phyloP scores from a whole-genome alignment of 129 eudicot species.

The Heracleum sosnowskyi region DNA sequence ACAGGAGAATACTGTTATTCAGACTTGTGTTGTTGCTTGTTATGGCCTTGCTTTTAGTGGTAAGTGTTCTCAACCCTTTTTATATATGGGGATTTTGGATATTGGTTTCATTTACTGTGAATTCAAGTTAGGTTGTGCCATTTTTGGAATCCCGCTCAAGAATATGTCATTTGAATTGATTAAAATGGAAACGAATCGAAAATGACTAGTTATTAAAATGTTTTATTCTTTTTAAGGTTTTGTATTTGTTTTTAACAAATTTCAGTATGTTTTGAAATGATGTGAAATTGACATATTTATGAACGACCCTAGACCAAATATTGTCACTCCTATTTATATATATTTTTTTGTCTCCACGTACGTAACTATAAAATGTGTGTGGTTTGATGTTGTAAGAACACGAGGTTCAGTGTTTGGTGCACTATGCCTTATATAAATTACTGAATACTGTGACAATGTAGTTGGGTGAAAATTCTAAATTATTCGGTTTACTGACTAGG shows the following conservation, averaged over 20 bases:
- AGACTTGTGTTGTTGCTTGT: slow-evolving; percentile 95
- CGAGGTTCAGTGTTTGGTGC: too few species aligned
- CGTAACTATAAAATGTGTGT: not conserved
- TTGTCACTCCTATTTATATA: not conserved
- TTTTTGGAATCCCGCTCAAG: too few species aligned
- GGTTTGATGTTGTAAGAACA: too few species aligned
- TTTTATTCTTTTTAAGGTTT: too few species aligned
- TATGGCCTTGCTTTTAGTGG: slow-evolving; percentile 97
- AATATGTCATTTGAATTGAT: too few species aligned
- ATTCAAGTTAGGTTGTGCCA: not conserved
- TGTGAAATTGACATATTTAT: not conserved
- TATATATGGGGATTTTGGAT: not conserved
- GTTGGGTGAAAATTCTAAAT: not conserved
- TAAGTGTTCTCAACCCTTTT: slow-evolving; percentile 5
- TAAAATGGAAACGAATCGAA: too few species aligned
- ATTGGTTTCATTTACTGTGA: not conserved
- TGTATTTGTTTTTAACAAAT: not conserved
- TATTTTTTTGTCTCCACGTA: not conserved
- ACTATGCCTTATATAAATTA: too few species aligned
- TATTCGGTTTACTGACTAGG: too few species aligned
- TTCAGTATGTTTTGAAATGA: not conserved
- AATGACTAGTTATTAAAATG: too few species aligned
- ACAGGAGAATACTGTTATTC: slow-evolving; percentile 89
- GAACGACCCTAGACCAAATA: not conserved
- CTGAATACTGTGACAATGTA: not conserved